Base-by-base conservation (phyloP, 2,329 filamentous ascomycete species). In the Cercospora sojina region DNA sequence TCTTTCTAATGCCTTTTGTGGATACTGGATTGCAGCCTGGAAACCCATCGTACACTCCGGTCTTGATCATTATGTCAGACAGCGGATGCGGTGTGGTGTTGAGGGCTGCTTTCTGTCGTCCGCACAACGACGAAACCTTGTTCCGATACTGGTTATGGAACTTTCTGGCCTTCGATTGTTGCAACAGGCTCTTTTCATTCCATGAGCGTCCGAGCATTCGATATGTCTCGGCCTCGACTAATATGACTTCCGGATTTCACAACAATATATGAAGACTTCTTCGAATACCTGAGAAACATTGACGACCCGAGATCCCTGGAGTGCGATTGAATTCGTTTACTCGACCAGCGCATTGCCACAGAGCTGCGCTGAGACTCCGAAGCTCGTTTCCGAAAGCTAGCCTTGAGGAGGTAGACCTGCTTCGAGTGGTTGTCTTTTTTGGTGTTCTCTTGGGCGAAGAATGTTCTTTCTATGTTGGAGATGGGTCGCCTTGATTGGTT, bases 401-500 rank as follows among this genome's bases (percentile, higher is more conserved):
- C 67, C 74, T 74, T 70, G 72, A 75, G 74, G 74, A 76, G 74
- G 74, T 75, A 76, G 74, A 75, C 74, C 69, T 71, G 74, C 71
- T 74, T 73, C 70, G 72, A 72, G 74, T 71, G 70, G 72, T 67
- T 67, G 60, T 61, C 49, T 47, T 58, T 31, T 38, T 38, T 32
- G 23, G 31, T 61, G 63, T 57, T 64, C 29, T 51, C 23, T 51
- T 51, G 47, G 23, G 47, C 20, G 29, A 25, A 41, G 57, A 57
- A 18, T 62, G 64, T 29, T 10, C 18, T 16, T 64, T 41, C 47
- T 41, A 49, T 55, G 58, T 66, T 65, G 62, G 25, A 59, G 57
- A 59, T 63, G 57, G 43, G 67, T 69, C 69, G 69, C 70, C 72
- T 74, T 73, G 53, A 70, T 57, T 74, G 71, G 70, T 43, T 67